These are phyloP conservation scores for Colletotrichum sp. DNA, from an alignment of 2,329 filamentous ascomycete genomes.

Conservation along the genomic window DNA sequence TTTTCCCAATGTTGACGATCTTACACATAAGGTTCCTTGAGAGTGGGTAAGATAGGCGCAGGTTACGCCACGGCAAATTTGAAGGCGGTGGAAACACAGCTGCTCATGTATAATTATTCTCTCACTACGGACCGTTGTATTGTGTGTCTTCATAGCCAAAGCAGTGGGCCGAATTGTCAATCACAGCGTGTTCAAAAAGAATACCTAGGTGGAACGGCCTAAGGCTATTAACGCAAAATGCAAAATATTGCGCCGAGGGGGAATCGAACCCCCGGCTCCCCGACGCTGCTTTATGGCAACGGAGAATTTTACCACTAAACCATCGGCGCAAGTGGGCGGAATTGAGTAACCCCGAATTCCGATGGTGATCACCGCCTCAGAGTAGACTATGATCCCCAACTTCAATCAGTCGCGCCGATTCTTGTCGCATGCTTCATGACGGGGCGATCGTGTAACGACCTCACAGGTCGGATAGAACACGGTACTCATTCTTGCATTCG, in stretches of 20 bases:
- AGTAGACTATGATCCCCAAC: not conserved
- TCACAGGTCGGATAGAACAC: not conserved
- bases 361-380: accelerated
- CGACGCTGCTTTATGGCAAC: slow-evolving; percentile 13
- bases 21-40: not conserved
- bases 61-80: not conserved
- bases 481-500: not conserved
- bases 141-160: not conserved
- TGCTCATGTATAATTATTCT: not conserved
- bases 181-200: too few species aligned
- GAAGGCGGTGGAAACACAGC: not conserved
- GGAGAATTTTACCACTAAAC: slow-evolving; percentile 19
- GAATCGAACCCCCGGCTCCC: slow-evolving; percentile 18
- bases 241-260: slow-evolving; percentile 1
- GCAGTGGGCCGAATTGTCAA: too few species aligned
- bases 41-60: not conserved
- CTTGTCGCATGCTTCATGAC: too few species aligned
- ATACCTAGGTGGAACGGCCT: too few species aligned
- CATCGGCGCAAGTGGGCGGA: not conserved
- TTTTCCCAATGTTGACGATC: not conserved
- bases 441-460: not conserved
- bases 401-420: not conserved
- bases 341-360: not conserved
- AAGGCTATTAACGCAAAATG: not conserved
- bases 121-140: accelerated